Percentiles rank a stretch among this genome's conserved stretches.
Evolutionary conservation across 2,329 filamentous ascomycete species (phyloP).

Genomic region (Macroventuria anomochaeta): DNA sequence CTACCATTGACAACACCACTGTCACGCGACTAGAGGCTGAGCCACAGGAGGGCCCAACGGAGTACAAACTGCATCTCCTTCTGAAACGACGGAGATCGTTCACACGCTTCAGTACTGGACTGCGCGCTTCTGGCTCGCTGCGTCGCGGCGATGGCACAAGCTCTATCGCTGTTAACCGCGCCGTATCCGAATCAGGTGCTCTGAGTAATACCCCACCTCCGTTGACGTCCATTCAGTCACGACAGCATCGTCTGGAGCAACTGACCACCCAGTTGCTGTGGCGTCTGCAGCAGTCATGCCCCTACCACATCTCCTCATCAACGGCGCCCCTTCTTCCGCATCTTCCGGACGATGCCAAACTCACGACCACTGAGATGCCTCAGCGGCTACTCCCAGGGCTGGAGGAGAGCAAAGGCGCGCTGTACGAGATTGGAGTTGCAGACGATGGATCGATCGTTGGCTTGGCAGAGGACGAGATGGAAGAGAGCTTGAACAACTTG

Average conservation of each 20-base stretch:
- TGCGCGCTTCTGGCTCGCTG: slow-evolving; percentile 59
- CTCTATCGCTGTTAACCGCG: slow-evolving; percentile 30
- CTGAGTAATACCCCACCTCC: slow-evolving; percentile 47
- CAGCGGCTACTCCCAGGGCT: slow-evolving; percentile 71
- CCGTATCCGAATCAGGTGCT: slow-evolving; percentile 40
- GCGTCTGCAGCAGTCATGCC: slow-evolving; percentile 92
- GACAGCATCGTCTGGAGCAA: slow-evolving; percentile 85
- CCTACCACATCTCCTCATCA: slow-evolving; percentile 82
- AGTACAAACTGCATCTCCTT: slow-evolving; percentile 94
- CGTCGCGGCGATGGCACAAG: slow-evolving; percentile 50
- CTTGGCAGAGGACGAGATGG: slow-evolving; percentile 86
- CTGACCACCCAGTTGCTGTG: slow-evolving; percentile 94
- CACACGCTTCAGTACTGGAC: slow-evolving; percentile 71
- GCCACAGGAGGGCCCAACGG: slow-evolving; percentile 90
- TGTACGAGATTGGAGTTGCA: slow-evolving; percentile 96
- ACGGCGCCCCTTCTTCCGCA: slow-evolving; percentile 76
- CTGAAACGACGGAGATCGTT: slow-evolving; percentile 79
- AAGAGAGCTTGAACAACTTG: slow-evolving; percentile 86
- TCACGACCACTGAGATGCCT: slow-evolving; percentile 62
- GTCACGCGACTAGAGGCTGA: slow-evolving; percentile 84
- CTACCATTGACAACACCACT: slow-evolving; percentile 35
- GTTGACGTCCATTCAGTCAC: slow-evolving; percentile 68
- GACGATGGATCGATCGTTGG: slow-evolving; percentile 93
- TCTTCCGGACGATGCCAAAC: slow-evolving; percentile 71
- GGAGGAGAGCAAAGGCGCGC: slow-evolving; percentile 88